Base-by-base conservation (phyloP, 345 rosid genomes). In the Lumnitzera littorea region DNA sequence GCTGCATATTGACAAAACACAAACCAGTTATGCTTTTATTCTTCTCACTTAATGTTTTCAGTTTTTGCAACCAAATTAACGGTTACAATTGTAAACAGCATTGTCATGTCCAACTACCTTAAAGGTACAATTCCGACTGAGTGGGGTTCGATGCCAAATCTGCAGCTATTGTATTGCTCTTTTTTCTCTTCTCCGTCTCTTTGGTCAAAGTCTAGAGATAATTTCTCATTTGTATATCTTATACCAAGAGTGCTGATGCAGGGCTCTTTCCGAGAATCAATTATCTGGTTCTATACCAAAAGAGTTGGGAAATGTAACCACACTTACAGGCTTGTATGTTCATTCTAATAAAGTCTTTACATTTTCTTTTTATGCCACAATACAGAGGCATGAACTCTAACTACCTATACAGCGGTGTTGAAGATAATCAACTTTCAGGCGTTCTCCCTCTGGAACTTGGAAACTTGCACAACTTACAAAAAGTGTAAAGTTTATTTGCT, bases 271-370 rank as follows among this genome's bases (percentile, higher is more conserved):
- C 50, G 87, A 66, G 70, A 84, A 84, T 62, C 74, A 78, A 48
- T 55, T 84, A 46, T 70, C 64, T 0, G 87, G 90, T 64, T 16
- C 73, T 11, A 76, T 84, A 51, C 90, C 90, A 2, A 68, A 70
- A 76, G 82, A 78, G 64, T 48, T 77, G 46, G 87, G 71, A 41
- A 84, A 78, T 64, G 27, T 82, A 53, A 24, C 65, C 61, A 80
- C 60, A 62, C 88, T 85, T 50, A 6, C 0, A 2, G 58, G 61
- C 36, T 25, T 82, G 91, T 85, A 61, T 76, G 88, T 52, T 27
- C 55, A 55, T 41, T 7, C 50, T 1, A 47, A 29, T 47, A 15
- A 12, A 13, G 51, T 3, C 14, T 65, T 50, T 12, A 1, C 15
- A 4, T 25, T 16, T 47, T 16, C 5, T 1, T 15, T 24, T 53